Evolutionary conservation across 2,329 filamentous ascomycete species (phyloP).

Genomic region (Lachnellula suecica): DNA sequence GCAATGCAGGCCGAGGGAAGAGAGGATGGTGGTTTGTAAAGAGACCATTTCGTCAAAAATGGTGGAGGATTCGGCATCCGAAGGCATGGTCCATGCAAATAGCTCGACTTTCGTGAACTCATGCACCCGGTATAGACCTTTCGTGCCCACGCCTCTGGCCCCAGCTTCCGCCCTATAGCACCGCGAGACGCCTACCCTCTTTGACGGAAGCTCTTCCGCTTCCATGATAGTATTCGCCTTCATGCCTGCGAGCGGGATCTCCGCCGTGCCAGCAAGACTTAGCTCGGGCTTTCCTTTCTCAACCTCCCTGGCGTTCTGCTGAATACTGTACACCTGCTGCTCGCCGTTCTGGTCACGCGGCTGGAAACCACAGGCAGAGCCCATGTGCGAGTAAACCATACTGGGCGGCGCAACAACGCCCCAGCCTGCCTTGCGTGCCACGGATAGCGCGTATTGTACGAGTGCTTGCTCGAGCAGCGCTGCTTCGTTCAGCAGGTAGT

Average conservation of each 20-base stretch:
- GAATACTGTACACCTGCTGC: constrained; percentile 84
- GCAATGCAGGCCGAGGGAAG: constrained; percentile 75
- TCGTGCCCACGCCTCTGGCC: constrained; percentile 83
- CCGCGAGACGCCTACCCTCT: constrained; percentile 80
- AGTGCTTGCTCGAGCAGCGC: constrained; percentile 94
- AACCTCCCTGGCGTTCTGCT: constrained; percentile 63
- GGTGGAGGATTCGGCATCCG: constrained; percentile 46
- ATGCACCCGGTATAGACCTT: constrained; percentile 93
- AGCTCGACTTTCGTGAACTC: constrained; percentile 99
- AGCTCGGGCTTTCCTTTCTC: constrained; percentile 67
- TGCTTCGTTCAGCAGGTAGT: constrained; percentile 89
- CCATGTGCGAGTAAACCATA: constrained; percentile 89
- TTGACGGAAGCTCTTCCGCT: constrained; percentile 67
- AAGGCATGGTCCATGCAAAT: constrained; percentile 83
- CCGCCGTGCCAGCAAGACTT: constrained; percentile 82
- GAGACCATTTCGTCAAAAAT: constrained; percentile 83
- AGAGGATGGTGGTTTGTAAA: constrained; percentile 83
- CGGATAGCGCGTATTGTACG: constrained; percentile 77
- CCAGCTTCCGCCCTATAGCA: constrained; percentile 96
- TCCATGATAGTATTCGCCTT: constrained; percentile 72
- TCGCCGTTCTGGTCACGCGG: constrained; percentile 88
- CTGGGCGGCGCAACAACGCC: constrained; percentile 79
- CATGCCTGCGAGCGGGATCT: constrained; percentile 93
- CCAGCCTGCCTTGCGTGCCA: constrained; percentile 76
- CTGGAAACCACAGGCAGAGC: constrained; percentile 88